A percentile compares a stretch with the other conserved stretches of the same genome.
Evolutionary conservation across 75 land plant species (phyloP).

Genomic region (Ceratopteris richardii): DNA sequence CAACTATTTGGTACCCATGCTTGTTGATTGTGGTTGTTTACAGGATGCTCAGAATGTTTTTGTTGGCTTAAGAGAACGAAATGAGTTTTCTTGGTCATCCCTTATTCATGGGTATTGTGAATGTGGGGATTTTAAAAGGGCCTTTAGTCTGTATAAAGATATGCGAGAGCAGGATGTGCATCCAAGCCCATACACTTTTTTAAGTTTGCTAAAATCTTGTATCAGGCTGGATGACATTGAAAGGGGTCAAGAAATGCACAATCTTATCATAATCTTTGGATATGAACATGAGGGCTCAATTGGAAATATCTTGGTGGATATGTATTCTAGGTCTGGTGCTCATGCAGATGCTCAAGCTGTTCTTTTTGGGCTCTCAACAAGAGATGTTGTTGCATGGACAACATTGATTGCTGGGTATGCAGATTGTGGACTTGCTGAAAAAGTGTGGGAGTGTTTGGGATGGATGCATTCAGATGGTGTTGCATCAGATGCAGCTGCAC

Average conservation of each 20-base stretch:
- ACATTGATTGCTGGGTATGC: slow-evolving; percentile 39
- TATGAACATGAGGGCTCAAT: slow-evolving; percentile 1
- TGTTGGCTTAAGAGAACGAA: not conserved
- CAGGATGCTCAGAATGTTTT: slow-evolving; percentile 2
- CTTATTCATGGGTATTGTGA: slow-evolving; percentile 3
- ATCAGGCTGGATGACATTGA: not conserved
- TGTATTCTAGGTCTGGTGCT: slow-evolving; percentile 16
- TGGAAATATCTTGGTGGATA: slow-evolving; percentile 11
- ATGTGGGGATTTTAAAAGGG: not conserved
- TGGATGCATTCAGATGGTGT: not conserved
- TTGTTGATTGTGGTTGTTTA: slow-evolving; percentile 24
- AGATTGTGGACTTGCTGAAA: slow-evolving; percentile 17
- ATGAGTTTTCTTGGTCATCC: not conserved
- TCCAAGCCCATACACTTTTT: not conserved
- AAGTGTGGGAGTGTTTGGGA: not conserved
- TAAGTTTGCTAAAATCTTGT: not conserved
- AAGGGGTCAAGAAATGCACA: not conserved
- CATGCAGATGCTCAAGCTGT: slow-evolving; percentile 5
- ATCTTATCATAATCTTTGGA: not conserved
- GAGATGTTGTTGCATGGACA: slow-evolving; percentile 33
- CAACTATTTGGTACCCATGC: slow-evolving; percentile 9
- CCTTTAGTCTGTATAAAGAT: not conserved
- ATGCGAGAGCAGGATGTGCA: not conserved
- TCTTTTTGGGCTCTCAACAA: not conserved
- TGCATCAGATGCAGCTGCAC: not conserved